Conservation (phyloP, 257 asterid species). For the Rhazya stricta region DNA sequence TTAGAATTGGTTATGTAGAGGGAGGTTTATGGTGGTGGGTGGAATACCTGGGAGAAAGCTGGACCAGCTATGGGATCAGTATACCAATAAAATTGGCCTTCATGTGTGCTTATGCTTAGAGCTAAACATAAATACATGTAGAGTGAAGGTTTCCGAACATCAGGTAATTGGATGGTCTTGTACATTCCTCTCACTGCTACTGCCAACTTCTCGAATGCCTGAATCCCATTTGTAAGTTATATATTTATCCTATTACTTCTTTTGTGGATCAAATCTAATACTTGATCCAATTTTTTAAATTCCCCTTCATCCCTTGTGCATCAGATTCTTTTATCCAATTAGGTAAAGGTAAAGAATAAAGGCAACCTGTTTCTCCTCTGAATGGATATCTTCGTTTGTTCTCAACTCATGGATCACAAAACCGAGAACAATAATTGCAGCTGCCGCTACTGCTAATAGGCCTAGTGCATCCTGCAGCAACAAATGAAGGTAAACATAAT, state of each 20-base stretch:
- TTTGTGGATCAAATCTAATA: too few species aligned
- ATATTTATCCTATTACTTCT: too few species aligned
- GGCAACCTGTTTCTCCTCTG: slow-evolving; percentile 23
- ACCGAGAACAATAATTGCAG: slow-evolving; percentile 18
- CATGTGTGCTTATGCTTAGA: slow-evolving; percentile 59
- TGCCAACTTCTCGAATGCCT: slow-evolving; percentile 36
- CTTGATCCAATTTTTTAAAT: too few species aligned
- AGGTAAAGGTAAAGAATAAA: too few species aligned
- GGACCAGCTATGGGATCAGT: slow-evolving; percentile 67
- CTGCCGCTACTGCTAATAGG: slow-evolving; percentile 23
- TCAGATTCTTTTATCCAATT: too few species aligned
- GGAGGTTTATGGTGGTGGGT: too few species aligned
- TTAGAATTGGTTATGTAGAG: background rate
- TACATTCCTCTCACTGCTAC: slow-evolving; percentile 49
- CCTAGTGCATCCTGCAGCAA: slow-evolving; percentile 19
- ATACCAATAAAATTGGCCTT: slow-evolving; percentile 71
- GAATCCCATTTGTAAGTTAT: too few species aligned
- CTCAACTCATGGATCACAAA: slow-evolving; percentile 21
- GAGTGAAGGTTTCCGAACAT: slow-evolving; percentile 62
- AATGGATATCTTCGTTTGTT: slow-evolving; percentile 13
- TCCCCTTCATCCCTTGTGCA: too few species aligned
- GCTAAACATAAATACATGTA: slow-evolving; percentile 63
- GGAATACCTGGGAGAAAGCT: slow-evolving; percentile 53
- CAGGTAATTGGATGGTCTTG: slow-evolving; percentile 42
- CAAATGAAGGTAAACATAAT: background rate